phyloP scores from a whole-genome alignment of 495 filamentous ascomycete genomes.

The Penicillium paxilli region DNA sequence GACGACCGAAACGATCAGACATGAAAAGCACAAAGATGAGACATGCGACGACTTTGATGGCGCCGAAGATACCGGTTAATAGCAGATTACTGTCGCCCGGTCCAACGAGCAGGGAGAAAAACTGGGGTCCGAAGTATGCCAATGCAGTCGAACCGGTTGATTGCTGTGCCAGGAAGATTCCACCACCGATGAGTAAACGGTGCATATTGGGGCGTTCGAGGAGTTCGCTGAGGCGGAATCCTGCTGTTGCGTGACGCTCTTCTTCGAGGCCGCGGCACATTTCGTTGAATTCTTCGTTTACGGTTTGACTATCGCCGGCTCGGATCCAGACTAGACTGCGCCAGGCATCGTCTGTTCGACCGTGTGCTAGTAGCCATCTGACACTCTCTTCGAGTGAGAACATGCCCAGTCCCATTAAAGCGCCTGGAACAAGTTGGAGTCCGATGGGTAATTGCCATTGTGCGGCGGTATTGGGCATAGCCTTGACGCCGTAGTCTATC shows the following conservation, averaged over 20 bases:
- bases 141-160: conserved; percentile 55
- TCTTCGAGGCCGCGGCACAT: conserved; percentile 45
- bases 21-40: conserved; percentile 52
- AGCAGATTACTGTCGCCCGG: conserved; percentile 38
- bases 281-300: conserved; percentile 46
- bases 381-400: conserved; percentile 49
- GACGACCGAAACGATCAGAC: conserved; percentile 57
- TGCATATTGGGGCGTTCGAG: conserved; percentile 42
- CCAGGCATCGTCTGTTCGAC: conserved; percentile 42
- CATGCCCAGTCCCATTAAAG: conserved; percentile 52
- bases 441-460: conserved; percentile 59
- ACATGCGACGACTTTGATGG: conserved; percentile 51
- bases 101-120: conserved; percentile 55
- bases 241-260: conserved; percentile 42
- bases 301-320: conserved; percentile 30
- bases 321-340: conserved; percentile 52
- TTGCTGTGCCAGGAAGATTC: conserved; percentile 48
- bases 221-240: conserved; percentile 42
- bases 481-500: conserved; percentile 56
- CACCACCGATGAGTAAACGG: conserved; percentile 39
- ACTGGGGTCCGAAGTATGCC: conserved; percentile 54
- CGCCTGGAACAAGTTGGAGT: conserved; percentile 51
- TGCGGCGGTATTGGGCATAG: conserved; percentile 50
- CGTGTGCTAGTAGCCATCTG: conserved; percentile 51
- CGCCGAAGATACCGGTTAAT: conserved; percentile 52